These are phyloP conservation scores for Alternaria panax DNA, from an alignment of 2,329 filamentous ascomycete genomes.

Conservation along the genomic window DNA sequence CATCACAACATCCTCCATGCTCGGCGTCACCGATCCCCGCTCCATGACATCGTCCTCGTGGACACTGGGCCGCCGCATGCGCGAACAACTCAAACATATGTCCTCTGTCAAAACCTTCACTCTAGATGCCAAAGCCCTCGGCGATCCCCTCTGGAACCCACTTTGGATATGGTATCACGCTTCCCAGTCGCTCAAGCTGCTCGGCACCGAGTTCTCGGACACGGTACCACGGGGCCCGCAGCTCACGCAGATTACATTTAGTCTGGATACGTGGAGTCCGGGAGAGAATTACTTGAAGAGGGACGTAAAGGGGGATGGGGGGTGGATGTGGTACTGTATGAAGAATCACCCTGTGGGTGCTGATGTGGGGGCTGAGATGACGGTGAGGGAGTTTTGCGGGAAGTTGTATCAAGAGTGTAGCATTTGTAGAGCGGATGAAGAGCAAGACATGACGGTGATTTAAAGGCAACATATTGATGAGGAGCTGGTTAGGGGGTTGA, in stretches of 20 bases:
- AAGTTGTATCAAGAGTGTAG: conserved; percentile 40
- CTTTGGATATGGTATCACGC: conserved; percentile 51
- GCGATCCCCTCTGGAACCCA: conserved; percentile 51
- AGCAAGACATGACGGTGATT: conserved; percentile 9
- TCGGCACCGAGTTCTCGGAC: conserved; percentile 28
- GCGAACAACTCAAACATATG: conserved; percentile 33
- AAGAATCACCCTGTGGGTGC: conserved; percentile 34
- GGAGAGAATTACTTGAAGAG: conserved; percentile 46
- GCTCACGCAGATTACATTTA: conserved; percentile 45
- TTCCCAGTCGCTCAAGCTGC: conserved; percentile 42
- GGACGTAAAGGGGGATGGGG: conserved; percentile 24
- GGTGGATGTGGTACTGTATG: conserved; percentile 47
- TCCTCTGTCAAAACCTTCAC: conserved; percentile 29
- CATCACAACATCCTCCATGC: conserved; percentile 45
- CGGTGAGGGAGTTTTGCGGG: conserved; percentile 42
- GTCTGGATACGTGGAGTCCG: conserved; percentile 46
- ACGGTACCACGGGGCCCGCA: conserved; percentile 21
- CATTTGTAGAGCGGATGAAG: conserved; percentile 29
- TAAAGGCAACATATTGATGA: neutral
- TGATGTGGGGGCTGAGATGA: conserved; percentile 30
- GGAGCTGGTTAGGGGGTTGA: neutral
- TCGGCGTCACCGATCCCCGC: conserved; percentile 47
- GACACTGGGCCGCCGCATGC: conserved; percentile 39
- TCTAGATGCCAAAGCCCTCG: conserved; percentile 45
- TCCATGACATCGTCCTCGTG: conserved; percentile 43